A percentile compares a stretch with the other conserved stretches of the same genome.
phyloP scores from a whole-genome alignment of 2,329 filamentous ascomycete species.

The Exophiala sp. region DNA sequence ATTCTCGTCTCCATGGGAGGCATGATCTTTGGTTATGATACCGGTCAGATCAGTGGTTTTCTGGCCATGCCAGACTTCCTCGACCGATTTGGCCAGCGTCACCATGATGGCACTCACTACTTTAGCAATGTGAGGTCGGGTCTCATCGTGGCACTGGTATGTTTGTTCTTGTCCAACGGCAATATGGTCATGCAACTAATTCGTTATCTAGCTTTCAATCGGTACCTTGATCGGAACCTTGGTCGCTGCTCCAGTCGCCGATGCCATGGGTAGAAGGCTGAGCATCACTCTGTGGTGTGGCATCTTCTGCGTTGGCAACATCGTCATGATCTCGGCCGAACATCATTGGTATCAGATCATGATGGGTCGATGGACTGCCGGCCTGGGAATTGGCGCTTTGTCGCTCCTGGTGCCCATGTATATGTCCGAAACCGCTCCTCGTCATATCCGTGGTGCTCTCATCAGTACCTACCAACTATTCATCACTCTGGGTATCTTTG shows the following conservation, averaged over 20 bases:
- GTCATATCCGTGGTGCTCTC: constrained; percentile 42
- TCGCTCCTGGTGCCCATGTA: constrained; percentile 44
- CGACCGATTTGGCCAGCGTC: constrained; percentile 37
- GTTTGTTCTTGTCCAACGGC: neutral
- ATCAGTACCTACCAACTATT: constrained; percentile 45
- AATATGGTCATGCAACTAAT: no score
- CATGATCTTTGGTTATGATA: constrained; percentile 40
- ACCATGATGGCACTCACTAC: constrained; percentile 34
- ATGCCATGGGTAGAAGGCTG: constrained; percentile 40
- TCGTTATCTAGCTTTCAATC: constrained; percentile 57
- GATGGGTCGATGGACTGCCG: constrained; percentile 41
- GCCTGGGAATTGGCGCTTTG: constrained; percentile 41
- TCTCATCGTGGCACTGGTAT: constrained; percentile 40
- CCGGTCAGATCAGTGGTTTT: constrained; percentile 43
- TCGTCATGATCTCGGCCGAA: constrained; percentile 44
- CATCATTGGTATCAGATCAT: constrained; percentile 63
- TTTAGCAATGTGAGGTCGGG: constrained; percentile 42
- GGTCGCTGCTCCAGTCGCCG: constrained; percentile 49
- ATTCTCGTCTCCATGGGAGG: constrained; percentile 45
- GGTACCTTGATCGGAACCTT: constrained; percentile 66
- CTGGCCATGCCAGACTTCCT: constrained; percentile 40
- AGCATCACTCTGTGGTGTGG: constrained; percentile 39
- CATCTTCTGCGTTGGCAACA: constrained; percentile 39
- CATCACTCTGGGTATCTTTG: constrained; percentile 52
- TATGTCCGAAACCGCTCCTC: constrained; percentile 38